Evolutionary conservation across 2,329 filamentous ascomycete genomes (phyloP).

Genomic region (Xylariaceae sp.): DNA sequence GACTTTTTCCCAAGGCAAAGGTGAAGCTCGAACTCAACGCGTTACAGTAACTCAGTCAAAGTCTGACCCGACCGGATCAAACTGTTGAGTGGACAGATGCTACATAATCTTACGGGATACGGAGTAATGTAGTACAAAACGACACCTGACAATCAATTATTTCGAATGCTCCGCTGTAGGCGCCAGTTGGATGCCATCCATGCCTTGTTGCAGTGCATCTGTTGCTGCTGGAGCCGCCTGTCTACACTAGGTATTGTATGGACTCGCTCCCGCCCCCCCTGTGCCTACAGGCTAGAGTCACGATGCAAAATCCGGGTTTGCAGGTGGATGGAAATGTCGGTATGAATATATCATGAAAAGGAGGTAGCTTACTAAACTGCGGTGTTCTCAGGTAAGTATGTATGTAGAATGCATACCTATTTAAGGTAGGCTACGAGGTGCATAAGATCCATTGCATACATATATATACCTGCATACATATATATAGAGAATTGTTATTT

Average conservation of each 20-base stretch:
- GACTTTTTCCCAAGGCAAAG: not conserved
- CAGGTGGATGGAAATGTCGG: slow-evolving; percentile 24
- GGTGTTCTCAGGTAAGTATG: not conserved
- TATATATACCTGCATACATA: not conserved
- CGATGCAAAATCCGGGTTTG: slow-evolving; percentile 17
- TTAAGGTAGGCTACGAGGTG: not conserved
- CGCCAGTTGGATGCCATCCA: slow-evolving; percentile 13
- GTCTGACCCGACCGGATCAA: slow-evolving; percentile 14
- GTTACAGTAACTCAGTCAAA: slow-evolving; percentile 18
- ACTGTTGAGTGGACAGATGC: slow-evolving; percentile 14
- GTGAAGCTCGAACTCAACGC: not conserved
- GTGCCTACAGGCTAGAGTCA: not conserved
- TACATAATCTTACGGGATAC: slow-evolving; percentile 21
- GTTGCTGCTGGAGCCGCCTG: not conserved
- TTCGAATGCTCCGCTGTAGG: slow-evolving; percentile 19
- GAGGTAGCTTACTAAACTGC: slow-evolving; percentile 19
- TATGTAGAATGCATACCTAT: not conserved
- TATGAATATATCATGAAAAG: slow-evolving; percentile 14
- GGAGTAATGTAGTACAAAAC: slow-evolving; percentile 17
- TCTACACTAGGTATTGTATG: not conserved
- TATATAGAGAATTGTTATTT: too few species aligned
- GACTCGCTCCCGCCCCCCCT: not conserved
- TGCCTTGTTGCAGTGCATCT: not conserved
- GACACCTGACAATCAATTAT: slow-evolving; percentile 26
- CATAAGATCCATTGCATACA: not conserved